phyloP scores from a whole-genome alignment of 805 yeast species.

The Brettanomyces anomalus region DNA sequence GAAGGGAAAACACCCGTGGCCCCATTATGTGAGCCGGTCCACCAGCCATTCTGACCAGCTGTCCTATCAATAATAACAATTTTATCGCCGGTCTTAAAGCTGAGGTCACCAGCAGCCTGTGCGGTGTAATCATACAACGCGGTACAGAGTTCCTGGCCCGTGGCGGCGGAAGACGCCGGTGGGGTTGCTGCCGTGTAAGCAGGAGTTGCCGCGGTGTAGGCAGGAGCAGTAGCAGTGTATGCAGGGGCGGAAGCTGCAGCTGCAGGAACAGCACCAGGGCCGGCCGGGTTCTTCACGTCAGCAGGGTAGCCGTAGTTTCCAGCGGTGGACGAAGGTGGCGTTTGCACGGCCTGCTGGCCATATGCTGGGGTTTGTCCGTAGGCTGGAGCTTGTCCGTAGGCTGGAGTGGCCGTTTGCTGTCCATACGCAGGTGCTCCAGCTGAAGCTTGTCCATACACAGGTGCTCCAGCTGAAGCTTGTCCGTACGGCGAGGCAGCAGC shows the following conservation, averaged over 20 bases:
- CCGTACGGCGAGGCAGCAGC: conserved; percentile 24
- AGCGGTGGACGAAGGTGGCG: conserved; percentile 21
- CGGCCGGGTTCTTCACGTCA: conserved; percentile 12
- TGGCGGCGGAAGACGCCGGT: conserved; percentile 28
- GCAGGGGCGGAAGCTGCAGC: conserved; percentile 18
- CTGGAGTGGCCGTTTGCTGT: conserved; percentile 17
- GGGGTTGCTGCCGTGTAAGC: conserved; percentile 24
- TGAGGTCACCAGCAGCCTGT: conserved; percentile 86
- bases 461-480: neutral
- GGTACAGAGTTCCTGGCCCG: conserved; percentile 56
- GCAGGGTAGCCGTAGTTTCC: conserved; percentile 21
- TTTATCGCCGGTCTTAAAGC: conserved; percentile 79
- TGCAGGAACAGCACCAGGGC: conserved; percentile 4
- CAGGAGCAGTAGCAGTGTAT: conserved; percentile 1
- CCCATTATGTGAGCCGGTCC: conserved; percentile 89
- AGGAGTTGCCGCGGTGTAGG: neutral
- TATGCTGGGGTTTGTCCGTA: neutral
- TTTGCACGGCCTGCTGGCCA: neutral
- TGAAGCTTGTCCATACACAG: conserved; percentile 14
- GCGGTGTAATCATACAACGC: conserved; percentile 90
- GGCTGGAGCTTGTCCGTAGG: conserved; percentile 14
- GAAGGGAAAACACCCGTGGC: conserved; percentile 93
- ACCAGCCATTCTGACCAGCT: conserved; percentile 88
- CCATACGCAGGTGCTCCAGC: conserved; percentile 26
- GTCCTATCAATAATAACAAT: conserved; percentile 80